Base-by-base conservation (phyloP, 1,284 basidiomycete genomes). In the Golubevia sp. region DNA sequence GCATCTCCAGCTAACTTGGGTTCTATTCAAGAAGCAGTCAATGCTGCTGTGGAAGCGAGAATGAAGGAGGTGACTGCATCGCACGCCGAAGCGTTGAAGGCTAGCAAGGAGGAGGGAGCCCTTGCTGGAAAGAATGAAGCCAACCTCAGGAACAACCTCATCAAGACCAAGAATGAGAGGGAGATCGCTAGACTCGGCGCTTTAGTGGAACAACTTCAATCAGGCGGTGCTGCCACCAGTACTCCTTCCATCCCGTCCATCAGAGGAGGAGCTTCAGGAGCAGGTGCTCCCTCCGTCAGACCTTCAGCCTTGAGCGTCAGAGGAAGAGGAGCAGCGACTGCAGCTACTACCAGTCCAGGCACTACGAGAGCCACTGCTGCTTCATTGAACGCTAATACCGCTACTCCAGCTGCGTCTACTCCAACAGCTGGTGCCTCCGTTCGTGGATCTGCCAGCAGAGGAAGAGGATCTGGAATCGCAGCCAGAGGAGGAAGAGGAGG, bases 121-220 rank as follows among this genome's bases (percentile, higher is more conserved):
- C n/a, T n/a, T n/a, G n/a, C n/a, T n/a, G 80, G 77, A 25, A 81
- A 82, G 67, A 73, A 77, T 57, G 80, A 82, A 59, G 80, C 79
- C 26, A 78, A 73, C 48, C 61, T 83, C 62, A 65, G 79, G 48
- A 82, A 82, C 61, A 68, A 73, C 63, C 71, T 83, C 20, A 69
- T 80, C 65, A 65, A 82, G 66, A 76, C 76, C 58, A 76, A 74
- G 63, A 71, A 74, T 58, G 80, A 83, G 57, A 77, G 77, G 55
- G 71, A 71, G 67, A 83, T 83, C 30, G 71, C 64, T 13, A 76
- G 73, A 56, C 68, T 83, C 49, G 74, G 71, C 2, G 68, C 70
- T 25, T 73, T 82, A 67, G 65, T 83, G n/a, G 68, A 70, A 4
- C 62, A 71, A 48, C 64, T 80, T 60, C 77, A 80, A 66, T n/a